Percentiles rank a stretch among this genome's conserved stretches.
These are phyloP conservation scores for Thelonectria discophora DNA, from an alignment of 2,329 filamentous ascomycete species.

Conservation along the genomic window DNA sequence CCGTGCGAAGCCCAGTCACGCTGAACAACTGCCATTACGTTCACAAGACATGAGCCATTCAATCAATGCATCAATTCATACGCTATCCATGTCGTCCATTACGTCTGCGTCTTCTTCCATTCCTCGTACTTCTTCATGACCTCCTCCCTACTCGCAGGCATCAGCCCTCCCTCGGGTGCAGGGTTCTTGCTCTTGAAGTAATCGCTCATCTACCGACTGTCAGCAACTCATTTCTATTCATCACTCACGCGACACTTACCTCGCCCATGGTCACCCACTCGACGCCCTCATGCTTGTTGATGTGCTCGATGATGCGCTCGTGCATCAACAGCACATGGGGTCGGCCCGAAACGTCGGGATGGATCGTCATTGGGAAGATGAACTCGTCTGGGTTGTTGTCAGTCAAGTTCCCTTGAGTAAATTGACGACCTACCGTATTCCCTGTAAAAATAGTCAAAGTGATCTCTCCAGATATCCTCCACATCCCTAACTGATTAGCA, in stretches of 20 bases:
- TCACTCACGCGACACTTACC: slow-evolving; percentile 16
- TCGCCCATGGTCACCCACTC: slow-evolving; percentile 76
- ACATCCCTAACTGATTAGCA: slow-evolving; percentile 52
- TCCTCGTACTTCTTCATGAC: slow-evolving; percentile 31
- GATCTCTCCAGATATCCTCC: slow-evolving; percentile 71
- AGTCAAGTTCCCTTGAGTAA: background rate
- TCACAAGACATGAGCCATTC: background rate
- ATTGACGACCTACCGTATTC: slow-evolving; percentile 61
- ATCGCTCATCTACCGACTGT: slow-evolving; percentile 62
- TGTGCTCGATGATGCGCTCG: slow-evolving; percentile 71
- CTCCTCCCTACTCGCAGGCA: slow-evolving; percentile 58
- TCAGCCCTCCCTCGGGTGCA: slow-evolving; percentile 64
- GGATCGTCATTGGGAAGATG: slow-evolving; percentile 80
- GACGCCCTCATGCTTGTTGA: slow-evolving; percentile 68
- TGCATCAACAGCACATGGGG: slow-evolving; percentile 79
- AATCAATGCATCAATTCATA: background rate
- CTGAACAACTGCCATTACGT: background rate
- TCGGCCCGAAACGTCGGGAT: slow-evolving; percentile 76
- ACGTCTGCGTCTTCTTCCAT: slow-evolving; percentile 29
- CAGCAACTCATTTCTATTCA: no score
- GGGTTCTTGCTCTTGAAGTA: slow-evolving; percentile 74
- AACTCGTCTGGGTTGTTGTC: slow-evolving; percentile 64
- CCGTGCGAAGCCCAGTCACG: background rate
- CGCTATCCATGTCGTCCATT: background rate
- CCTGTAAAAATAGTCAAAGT: slow-evolving; percentile 78